A percentile compares a stretch with the other conserved stretches of the same genome.
Evolutionary conservation across 768 basidiomycete species (phyloP).

Genomic region (Tulasnella sp.): DNA sequence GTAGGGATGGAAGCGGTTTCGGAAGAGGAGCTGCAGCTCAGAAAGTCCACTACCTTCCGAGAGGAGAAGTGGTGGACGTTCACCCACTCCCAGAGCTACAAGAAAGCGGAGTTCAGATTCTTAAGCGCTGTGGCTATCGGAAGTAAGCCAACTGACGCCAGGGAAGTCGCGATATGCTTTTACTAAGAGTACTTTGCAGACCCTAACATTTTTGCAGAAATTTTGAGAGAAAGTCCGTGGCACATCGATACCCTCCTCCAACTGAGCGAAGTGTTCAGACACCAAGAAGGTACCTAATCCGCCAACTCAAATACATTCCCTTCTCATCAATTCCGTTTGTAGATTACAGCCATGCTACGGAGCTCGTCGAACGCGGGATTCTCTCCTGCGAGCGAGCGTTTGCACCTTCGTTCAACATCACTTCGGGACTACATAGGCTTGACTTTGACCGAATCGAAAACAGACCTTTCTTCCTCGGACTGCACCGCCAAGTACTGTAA

Average conservation of each 20-base stretch:
- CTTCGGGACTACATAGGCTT: constrained; percentile 66
- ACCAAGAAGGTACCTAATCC: constrained; percentile 61
- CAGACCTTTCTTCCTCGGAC: constrained; percentile 78
- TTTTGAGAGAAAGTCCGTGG: constrained; percentile 73
- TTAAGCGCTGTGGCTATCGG: constrained; percentile 71
- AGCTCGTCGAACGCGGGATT: constrained; percentile 83
- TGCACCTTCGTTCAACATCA: constrained; percentile 75
- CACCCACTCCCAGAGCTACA: constrained; percentile 77
- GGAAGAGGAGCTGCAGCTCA: constrained; percentile 22
- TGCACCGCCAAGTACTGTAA: constrained; percentile 74
- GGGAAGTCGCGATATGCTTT: background rate
- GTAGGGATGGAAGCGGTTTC: background rate
- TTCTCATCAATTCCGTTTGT: background rate
- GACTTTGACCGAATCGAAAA: constrained; percentile 90
- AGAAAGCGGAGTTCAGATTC: constrained; percentile 67
- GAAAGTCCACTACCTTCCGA: constrained; percentile 24
- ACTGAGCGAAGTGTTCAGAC: constrained; percentile 69
- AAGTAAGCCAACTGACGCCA: constrained; percentile 34
- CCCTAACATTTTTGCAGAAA: constrained; percentile 62
- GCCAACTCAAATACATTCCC: background rate
- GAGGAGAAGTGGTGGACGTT: constrained; percentile 85
- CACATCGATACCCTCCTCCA: constrained; percentile 89
- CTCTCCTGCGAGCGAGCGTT: constrained; percentile 90
- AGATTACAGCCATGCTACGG: constrained; percentile 78
- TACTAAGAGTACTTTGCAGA: constrained; percentile 31